Percentiles rank a stretch among this genome's conserved stretches.
Evolutionary conservation across 805 yeast species (phyloP).

Genomic region (Wickerhamiella sergipiensis): DNA sequence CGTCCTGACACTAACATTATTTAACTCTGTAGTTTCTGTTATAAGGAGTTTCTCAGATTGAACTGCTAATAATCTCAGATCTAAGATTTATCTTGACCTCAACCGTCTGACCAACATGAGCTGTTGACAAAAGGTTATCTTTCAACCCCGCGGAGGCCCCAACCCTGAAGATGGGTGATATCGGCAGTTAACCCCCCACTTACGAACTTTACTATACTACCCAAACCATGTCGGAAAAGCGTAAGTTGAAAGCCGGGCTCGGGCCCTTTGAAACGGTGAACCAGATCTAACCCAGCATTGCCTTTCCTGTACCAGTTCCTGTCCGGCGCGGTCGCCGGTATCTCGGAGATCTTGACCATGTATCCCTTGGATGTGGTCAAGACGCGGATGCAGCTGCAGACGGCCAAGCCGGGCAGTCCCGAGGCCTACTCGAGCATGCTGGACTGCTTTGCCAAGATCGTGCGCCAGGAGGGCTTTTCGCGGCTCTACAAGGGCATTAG

Average conservation of each 20-base stretch:
- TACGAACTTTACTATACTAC: not conserved
- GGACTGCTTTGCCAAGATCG: slow-evolving; percentile 71
- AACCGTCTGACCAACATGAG: too few species aligned
- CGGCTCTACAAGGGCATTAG: slow-evolving; percentile 85
- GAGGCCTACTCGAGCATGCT: slow-evolving; percentile 67
- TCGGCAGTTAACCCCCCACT: not conserved
- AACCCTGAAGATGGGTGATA: not conserved
- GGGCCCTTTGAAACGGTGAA: not conserved
- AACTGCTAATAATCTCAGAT: too few species aligned
- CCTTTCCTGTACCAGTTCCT: slow-evolving; percentile 86
- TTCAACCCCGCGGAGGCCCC: not conserved
- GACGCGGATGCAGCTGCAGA: slow-evolving; percentile 87
- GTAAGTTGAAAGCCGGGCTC: not conserved
- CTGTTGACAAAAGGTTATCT: not conserved
- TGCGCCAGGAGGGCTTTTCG: slow-evolving; percentile 71
- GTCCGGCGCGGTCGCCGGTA: slow-evolving; percentile 94
- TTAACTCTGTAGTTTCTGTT: not conserved
- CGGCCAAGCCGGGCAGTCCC: slow-evolving; percentile 27
- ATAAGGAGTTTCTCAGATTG: too few species aligned
- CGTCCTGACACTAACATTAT: not conserved
- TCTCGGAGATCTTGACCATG: slow-evolving; percentile 89
- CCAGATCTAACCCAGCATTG: slow-evolving; percentile 30
- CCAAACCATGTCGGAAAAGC: not conserved
- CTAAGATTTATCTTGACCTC: too few species aligned
- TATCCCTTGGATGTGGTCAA: slow-evolving; percentile 95